Conservation (phyloP, 768 basidiomycete genomes). For the Boletus insuetus region DNA sequence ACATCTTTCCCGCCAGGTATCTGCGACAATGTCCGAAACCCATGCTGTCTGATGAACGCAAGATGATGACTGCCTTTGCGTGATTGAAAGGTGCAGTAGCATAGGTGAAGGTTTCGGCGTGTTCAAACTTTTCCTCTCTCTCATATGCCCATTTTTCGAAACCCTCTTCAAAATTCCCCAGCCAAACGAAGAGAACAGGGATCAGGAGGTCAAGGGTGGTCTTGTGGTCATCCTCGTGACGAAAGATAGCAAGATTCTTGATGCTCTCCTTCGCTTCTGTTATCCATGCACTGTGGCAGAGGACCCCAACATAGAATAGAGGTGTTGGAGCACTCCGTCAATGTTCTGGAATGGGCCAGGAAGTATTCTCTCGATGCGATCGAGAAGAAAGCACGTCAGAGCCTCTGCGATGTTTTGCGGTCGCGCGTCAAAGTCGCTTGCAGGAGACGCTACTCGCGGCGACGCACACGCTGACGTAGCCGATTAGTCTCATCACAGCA, state of each 20-base stretch:
- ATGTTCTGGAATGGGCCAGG: conserved; percentile 9
- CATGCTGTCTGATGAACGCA: no score
- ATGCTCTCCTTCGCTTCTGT: conserved; percentile 24
- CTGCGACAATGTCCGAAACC: no score
- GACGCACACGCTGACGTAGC: conserved; percentile 25
- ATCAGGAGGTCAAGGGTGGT: conserved; percentile 10
- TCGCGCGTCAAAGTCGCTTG: conserved; percentile 23
- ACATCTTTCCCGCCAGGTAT: no score
- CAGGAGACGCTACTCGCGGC: conserved; percentile 28
- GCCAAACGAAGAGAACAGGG: conserved; percentile 3
- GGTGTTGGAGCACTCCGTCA: not conserved
- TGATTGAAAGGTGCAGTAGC: no score
- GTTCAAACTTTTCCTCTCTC: conserved; percentile 26
- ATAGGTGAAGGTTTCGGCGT: no score
- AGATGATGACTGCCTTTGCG: no score
- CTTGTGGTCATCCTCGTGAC: conserved; percentile 19
- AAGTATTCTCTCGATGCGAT: conserved; percentile 24
- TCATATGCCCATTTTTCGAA: conserved; percentile 30
- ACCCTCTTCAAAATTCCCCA: conserved; percentile 33
- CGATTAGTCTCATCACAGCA: conserved; percentile 28
- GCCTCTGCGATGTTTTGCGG: conserved; percentile 31
- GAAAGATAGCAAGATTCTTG: conserved; percentile 9
- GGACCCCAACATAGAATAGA: conserved; percentile 21
- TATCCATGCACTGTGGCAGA: conserved; percentile 24
- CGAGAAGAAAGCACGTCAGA: not conserved